A percentile compares a stretch with the other conserved stretches of the same genome.
Evolutionary conservation across 495 filamentous ascomycete species (phyloP).

Genomic region (Oidiodendron maius): DNA sequence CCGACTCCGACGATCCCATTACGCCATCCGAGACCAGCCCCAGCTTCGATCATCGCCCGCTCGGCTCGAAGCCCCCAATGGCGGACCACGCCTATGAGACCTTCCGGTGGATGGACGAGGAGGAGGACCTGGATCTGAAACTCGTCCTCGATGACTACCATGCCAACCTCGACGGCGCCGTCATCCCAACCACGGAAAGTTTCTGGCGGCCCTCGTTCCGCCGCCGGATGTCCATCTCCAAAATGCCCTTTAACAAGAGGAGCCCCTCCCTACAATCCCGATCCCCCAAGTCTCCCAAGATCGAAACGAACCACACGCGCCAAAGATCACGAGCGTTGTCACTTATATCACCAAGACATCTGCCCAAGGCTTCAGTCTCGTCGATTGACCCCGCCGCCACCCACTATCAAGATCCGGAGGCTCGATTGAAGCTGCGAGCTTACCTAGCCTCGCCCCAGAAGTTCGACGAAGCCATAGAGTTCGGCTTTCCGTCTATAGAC

Average conservation of each 20-base stretch:
- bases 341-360: constrained; percentile 40
- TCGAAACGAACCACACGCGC: constrained; percentile 23
- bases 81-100: constrained; percentile 49
- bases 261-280: constrained; percentile 16
- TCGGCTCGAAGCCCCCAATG: constrained; percentile 11
- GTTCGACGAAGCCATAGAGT: constrained; percentile 91
- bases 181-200: constrained; percentile 31
- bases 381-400: constrained; percentile 67
- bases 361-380: constrained; percentile 28
- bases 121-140: constrained; percentile 66
- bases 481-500: constrained; percentile 74
- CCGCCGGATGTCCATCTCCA: constrained; percentile 45
- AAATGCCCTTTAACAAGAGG: constrained; percentile 45
- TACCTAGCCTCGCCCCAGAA: constrained; percentile 89
- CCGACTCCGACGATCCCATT: constrained; percentile 23
- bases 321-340: constrained; percentile 43
- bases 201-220: constrained; percentile 42
- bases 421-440: constrained; percentile 78
- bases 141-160: constrained; percentile 52
- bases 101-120: constrained; percentile 77
- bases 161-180: constrained; percentile 34
- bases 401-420: constrained; percentile 88
- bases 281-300: not conserved
- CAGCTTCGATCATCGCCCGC: constrained; percentile 10
- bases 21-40: constrained; percentile 5